Conservation (phyloP, 23 red algal species). For the Gracilaria gracilis region DNA sequence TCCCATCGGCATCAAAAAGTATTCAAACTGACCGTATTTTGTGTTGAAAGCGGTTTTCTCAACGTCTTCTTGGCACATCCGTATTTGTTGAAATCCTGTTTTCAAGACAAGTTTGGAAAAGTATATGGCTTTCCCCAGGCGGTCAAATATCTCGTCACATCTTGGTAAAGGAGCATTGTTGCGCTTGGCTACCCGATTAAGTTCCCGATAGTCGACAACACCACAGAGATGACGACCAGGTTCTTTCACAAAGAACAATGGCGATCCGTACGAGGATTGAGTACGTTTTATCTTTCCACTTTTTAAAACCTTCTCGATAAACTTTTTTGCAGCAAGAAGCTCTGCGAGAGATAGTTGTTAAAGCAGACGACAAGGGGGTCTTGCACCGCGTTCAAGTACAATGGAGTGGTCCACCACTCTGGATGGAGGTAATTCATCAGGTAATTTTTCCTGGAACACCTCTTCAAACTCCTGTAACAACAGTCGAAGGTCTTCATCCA, state of each 20-base stretch:
- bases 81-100: neutral
- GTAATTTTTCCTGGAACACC: neutral
- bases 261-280: neutral
- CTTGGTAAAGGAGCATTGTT: neutral
- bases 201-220: neutral
- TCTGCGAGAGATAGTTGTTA: neutral
- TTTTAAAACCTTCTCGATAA: neutral
- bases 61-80: no score
- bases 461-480: no score
- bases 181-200: constrained; percentile 12
- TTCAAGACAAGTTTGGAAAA: neutral
- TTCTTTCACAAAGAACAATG: constrained; percentile 16
- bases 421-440: neutral
- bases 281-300: neutral
- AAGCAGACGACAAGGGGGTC: neutral
- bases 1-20: constrained; percentile 47
- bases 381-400: neutral
- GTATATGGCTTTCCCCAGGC: neutral
- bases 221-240: neutral
- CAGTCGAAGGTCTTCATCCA: no score
- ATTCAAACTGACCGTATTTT: constrained; percentile 46
- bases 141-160: constrained; percentile 7
- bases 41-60: no score
- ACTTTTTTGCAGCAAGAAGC: neutral
- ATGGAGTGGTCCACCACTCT: neutral